Evolutionary conservation across 1,284 basidiomycete species (phyloP), one percentile per base, ranked within the genome.

Genomic region (Ustilago curta): DNA sequence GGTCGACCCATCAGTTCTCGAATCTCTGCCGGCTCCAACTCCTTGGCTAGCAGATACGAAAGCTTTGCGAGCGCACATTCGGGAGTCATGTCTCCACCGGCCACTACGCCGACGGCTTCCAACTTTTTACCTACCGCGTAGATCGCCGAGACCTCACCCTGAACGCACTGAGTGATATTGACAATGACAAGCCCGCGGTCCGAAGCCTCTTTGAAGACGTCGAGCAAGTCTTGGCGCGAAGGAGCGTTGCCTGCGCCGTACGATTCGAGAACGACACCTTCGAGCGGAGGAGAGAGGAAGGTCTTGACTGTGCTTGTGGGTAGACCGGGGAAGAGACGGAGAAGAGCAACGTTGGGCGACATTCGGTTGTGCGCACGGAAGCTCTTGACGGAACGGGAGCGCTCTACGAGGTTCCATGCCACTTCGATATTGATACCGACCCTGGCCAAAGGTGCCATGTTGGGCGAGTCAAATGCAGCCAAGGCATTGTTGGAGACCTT

Each of bases 31-130:
- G 88, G 82, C 1, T 89, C 88, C 2, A 96, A 88, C 76, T 93
- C 91, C 0, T 97, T 96, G 6, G 92, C 93, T 32, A 97, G 88
- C 8, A 97, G 88, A 79, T 97, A 97, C 48, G 91, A 89, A 9
- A 97, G 88, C 86, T 97, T 97, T 12, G 93, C 89, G 35, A 96
- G 88, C 8, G 94, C 93, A 73, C 93, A 93, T 91, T 97, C 94
- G 14, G 93, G 93, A 1, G 95, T 96, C 94, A 97, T 96, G 84
- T 97, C 94, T 12, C 74, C 77, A 3, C 80, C 80, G 2, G 78
- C 76, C 4, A 81, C 79, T 25, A 81, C 79, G 2, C 78, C 78
- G 2, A 82, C 79, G 14, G 61, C 69, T 18, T 91, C 87, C 8
- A 97, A 87, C 5, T 90, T 90, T 71, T 91, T 88, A 7, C 94